Conservation (phyloP, 1,284 basidiomycete genomes). For the Ustilago cynodontis region DNA sequence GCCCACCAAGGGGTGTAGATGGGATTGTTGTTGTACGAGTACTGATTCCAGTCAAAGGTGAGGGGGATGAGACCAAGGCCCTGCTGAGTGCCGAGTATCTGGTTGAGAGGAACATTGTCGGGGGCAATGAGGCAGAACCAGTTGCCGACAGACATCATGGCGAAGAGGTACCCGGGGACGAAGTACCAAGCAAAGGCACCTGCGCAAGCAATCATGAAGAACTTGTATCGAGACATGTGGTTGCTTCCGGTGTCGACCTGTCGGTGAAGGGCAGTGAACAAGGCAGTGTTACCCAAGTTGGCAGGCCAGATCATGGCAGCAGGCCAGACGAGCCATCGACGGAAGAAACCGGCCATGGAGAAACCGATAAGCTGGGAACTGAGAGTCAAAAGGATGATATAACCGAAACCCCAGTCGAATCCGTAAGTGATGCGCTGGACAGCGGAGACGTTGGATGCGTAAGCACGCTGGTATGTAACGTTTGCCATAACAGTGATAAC, state of each 20-base stretch:
- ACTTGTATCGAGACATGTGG: conserved; percentile 72
- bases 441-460: conserved; percentile 69
- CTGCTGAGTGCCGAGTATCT: conserved; percentile 57
- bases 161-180: conserved; percentile 64
- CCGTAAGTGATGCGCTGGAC: conserved; percentile 50
- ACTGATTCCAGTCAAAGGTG: conserved; percentile 64
- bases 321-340: conserved; percentile 63
- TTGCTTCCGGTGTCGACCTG: conserved; percentile 43
- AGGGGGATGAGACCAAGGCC: conserved; percentile 58
- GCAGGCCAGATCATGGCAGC: conserved; percentile 67
- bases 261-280: conserved; percentile 62
- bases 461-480: conserved; percentile 70
- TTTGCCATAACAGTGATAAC: conserved; percentile 70
- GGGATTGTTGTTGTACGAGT: conserved; percentile 51
- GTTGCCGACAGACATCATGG: conserved; percentile 57
- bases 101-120: conserved; percentile 62
- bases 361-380: conserved; percentile 71
- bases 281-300: conserved; percentile 57
- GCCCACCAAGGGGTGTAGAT: conserved; percentile 62
- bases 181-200: conserved; percentile 60
- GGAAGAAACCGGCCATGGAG: conserved; percentile 60
- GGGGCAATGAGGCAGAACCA: conserved; percentile 65
- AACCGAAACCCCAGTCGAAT: conserved; percentile 69
- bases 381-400: conserved; percentile 71
- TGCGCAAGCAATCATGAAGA: conserved; percentile 55